Base-by-base conservation (phyloP, 192 early-diverging fungal species). In the Irineochytrium annulatum region DNA sequence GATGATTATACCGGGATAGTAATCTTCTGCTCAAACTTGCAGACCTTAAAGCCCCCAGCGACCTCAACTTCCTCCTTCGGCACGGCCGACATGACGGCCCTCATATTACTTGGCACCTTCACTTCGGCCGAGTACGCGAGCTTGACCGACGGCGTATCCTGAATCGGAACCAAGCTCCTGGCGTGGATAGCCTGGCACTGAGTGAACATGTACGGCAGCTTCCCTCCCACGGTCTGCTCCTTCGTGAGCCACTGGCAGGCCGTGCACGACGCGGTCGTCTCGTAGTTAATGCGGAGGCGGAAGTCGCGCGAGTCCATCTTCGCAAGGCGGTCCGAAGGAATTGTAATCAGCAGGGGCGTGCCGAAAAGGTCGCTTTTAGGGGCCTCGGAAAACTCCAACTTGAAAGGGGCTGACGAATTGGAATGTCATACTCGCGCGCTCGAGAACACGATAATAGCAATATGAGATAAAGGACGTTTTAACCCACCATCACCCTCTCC, bases 141-240 rank as follows among this genome's bases (percentile, higher is more conserved):
- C 84, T 98, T 98, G 68, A 92, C 78, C 32, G 48, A 61, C 8
- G 73, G 76, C 0, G 74, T 74, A 52, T 80, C 74, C 59, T 73
- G 64, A 26, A 58, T 92, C 24, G 97, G 97, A 13, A 90, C 63
- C 55, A 99, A 65, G 43, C 88, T 87, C 44, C 97, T 87, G 8
- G 94, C 97, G 58, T 97, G 93, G 62, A 99, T 97, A 32, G 82
- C 69, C 73, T 99, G 89, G 77, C 97, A 95, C 72, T 98, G 96
- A 35, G 92, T 91, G 70, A 98, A 98, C 41, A 98, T 73, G 68
- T 98, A 99, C 20, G 97, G 97, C 59, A 92, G 78, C 58, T 84
- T 77, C 73, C 92, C 91, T 39, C 97, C 97, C 29, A 91, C 83
- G 4, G 97, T 99, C 75, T 97, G 97, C 82, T 80, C 83, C 1